phyloP scores from a whole-genome alignment of 23 red algal genomes.

The Gracilariopsis chorda region DNA sequence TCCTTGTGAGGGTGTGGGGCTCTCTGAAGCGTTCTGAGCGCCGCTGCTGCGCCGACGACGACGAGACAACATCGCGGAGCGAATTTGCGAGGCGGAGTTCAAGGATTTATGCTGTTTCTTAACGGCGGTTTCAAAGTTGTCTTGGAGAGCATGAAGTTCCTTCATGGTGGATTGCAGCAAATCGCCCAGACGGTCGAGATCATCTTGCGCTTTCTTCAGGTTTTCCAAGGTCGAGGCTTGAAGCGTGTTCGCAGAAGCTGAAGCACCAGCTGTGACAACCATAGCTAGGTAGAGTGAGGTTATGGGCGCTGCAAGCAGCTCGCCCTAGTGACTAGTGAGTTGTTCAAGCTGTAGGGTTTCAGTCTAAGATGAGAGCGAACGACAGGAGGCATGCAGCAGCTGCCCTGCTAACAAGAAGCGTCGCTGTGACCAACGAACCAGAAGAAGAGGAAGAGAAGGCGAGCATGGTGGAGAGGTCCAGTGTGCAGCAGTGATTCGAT shows the following conservation, averaged over 20 bases:
- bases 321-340: not conserved
- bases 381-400: not conserved
- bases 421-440: not conserved
- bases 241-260: not conserved
- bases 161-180: constrained; percentile 20
- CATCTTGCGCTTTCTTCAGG: constrained; percentile 37
- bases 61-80: not conserved
- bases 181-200: constrained; percentile 30
- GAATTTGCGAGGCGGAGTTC: not conserved
- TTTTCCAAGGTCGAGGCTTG: not conserved
- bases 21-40: not conserved
- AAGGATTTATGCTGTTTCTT: constrained; percentile 52
- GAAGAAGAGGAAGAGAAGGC: not conserved
- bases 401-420: not conserved
- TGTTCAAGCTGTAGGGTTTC: not conserved
- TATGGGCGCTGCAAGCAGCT: not conserved
- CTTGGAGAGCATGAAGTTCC: constrained; percentile 56
- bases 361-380: not conserved
- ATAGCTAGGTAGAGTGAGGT: not conserved
- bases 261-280: constrained; percentile 36
- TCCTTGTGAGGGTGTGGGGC: not conserved
- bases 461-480: not conserved
- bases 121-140: constrained; percentile 64
- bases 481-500: not conserved
- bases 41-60: not conserved